phyloP scores from a whole-genome alignment of 2,329 filamentous ascomycete species.

The Tolypocladium tundrense region DNA sequence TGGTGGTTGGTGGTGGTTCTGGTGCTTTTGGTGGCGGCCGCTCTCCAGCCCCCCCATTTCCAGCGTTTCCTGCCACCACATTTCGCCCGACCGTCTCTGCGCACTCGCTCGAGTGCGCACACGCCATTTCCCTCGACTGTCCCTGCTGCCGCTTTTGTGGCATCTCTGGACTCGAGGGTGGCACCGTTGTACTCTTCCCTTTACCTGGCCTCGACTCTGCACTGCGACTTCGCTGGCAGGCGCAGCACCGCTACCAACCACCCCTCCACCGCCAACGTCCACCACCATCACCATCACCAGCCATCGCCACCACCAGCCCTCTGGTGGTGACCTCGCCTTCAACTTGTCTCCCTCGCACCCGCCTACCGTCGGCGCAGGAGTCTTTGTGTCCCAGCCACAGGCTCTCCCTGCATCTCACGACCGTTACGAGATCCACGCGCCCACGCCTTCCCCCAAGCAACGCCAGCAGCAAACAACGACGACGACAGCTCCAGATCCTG shows the following conservation, averaged over 20 bases:
- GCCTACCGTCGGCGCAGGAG: slow-evolving; percentile 28
- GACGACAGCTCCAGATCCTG: slow-evolving; percentile 22
- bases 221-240: not conserved
- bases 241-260: not conserved
- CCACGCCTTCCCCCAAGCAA: slow-evolving; percentile 30
- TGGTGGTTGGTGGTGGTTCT: too few relatives aligned
- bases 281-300: not conserved
- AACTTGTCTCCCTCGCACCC: slow-evolving; percentile 36
- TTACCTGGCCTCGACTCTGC: not conserved
- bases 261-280: not conserved
- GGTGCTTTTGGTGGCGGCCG: not conserved
- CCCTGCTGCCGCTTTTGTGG: not conserved
- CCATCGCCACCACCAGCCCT: not conserved
- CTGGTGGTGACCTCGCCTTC: slow-evolving; percentile 29
- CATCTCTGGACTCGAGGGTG: not conserved
- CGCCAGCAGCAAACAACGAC: slow-evolving; percentile 6
- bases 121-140: not conserved
- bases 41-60: slow-evolving; percentile 2
- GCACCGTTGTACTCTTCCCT: not conserved
- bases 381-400: slow-evolving; percentile 31
- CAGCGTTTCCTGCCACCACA: slow-evolving; percentile 4
- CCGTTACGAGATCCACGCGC: slow-evolving; percentile 44
- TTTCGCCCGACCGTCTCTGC: not conserved
- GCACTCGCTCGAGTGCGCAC: not conserved
- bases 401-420: slow-evolving; percentile 32